Conservation (phyloP, 768 basidiomycete species). For the Tricholoma sp. region DNA sequence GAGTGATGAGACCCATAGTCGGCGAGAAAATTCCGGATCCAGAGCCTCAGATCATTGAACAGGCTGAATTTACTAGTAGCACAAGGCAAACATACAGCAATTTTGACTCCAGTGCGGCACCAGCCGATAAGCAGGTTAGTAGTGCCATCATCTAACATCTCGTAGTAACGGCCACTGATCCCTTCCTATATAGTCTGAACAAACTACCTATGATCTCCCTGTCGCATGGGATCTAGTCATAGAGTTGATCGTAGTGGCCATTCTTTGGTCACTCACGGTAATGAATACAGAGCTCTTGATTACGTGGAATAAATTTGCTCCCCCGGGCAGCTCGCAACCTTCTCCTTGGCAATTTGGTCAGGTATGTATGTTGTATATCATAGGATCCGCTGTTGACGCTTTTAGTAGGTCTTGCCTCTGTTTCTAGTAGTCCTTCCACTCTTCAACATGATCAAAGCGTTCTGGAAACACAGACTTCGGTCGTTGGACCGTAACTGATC, state of each 20-base stretch:
- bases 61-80: neutral
- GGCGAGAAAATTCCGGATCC: neutral
- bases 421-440: slow-evolving; percentile 15
- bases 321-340: neutral
- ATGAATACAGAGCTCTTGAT: slow-evolving; percentile 18
- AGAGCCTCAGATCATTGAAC: neutral
- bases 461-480: slow-evolving; percentile 8
- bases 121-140: neutral
- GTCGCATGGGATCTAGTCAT: slow-evolving; percentile 13
- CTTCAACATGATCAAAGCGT: slow-evolving; percentile 11
- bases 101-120: neutral
- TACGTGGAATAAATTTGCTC: slow-evolving; percentile 8
- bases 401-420: slow-evolving; percentile 15
- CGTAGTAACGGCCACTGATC: neutral
- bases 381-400: neutral
- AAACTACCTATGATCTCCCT: slow-evolving; percentile 6
- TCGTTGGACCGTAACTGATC: neutral
- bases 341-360: slow-evolving; percentile 17
- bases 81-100: neutral
- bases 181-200: neutral
- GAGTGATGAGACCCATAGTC: neutral
- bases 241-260: slow-evolving; percentile 5
- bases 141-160: neutral
- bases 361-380: slow-evolving; percentile 4
- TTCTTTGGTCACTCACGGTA: slow-evolving; percentile 14